These are phyloP conservation scores for Penicillium argentinense DNA, from an alignment of 495 filamentous ascomycete species.

Conservation along the genomic window DNA sequence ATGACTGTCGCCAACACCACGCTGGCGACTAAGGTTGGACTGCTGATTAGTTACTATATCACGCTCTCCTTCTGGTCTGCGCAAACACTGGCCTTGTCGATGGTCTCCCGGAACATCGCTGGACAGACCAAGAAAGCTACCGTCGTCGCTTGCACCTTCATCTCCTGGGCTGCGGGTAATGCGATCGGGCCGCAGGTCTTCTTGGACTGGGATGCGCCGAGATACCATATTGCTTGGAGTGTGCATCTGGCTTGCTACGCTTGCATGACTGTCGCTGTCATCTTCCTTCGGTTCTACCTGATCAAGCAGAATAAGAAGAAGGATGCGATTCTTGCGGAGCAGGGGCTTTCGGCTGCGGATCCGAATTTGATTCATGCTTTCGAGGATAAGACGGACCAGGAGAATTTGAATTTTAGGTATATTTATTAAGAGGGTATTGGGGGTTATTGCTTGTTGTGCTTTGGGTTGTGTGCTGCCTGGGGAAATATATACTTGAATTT, in stretches of 20 bases:
- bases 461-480: no score
- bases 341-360: conserved; percentile 26
- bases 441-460: no score
- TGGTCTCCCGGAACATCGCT: conserved; percentile 65
- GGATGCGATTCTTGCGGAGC: conserved; percentile 33
- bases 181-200: conserved; percentile 52
- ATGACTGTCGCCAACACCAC: conserved; percentile 59
- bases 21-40: conserved; percentile 46
- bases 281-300: conserved; percentile 40
- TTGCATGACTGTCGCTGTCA: conserved; percentile 34
- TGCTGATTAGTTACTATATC: conserved; percentile 63
- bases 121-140: conserved; percentile 67
- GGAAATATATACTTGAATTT: no score
- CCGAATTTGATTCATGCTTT: conserved; percentile 40
- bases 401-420: conserved; percentile 50
- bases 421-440: conserved; percentile 34
- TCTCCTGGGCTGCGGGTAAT: conserved; percentile 46
- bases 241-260: conserved; percentile 44
- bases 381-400: conserved; percentile 49
- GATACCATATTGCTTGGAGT: conserved; percentile 44
- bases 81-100: conserved; percentile 55
- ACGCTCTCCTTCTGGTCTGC: conserved; percentile 58
- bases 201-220: conserved; percentile 35
- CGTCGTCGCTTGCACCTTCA: conserved; percentile 45
- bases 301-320: conserved; percentile 40